Evolutionary conservation across 805 yeast genomes (phyloP), one percentile per base, ranked within the genome.

Genomic region (Candida taoyuanica): DNA sequence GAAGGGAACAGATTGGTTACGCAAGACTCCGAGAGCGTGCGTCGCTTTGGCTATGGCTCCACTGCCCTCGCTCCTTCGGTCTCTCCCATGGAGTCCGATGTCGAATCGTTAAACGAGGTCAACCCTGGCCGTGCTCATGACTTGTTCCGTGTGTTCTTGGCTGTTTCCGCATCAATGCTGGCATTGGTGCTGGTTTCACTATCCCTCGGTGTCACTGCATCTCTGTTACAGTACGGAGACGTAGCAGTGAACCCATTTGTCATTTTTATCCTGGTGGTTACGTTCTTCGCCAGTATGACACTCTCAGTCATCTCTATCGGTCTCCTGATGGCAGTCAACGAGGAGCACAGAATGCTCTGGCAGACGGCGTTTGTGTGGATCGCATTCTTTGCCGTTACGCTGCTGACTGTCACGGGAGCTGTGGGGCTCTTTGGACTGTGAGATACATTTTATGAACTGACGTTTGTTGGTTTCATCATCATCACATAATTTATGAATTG

Each of bases 351-450:
- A 29, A 38, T 27, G 9, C 37, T 63, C 44, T 58, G 67, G 61
- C 76, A 73, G 44, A 67, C 65, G 23, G 48, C 62, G 1, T 44
- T 64, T 9, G 72, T 74, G 15, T 72, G 74, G 64, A 33, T 60
- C 4, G 57, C 65, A 2, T 63, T 73, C 40, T 39, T 67, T 21
- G 32, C 64, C 3, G 62, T 68, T 13, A 63, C 71, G 5, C 49
- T 65, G 16, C 49, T 70, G 24, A 69, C 73, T 15, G 67, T 73
- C 15, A 63, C 71, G 6, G 73, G 76, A 1, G 55, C 68, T 29
- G 65, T 65, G 14, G 56, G 56, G 46, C 36, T 60, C n/a, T 47
- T 60, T 38, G 61, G 52, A 0, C 34, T 55, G 12, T 52, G 37
- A 44, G n/a, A n/a, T n/a, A n/a, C n/a, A 26, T 8, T n/a, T 18